phyloP scores from a whole-genome alignment of 768 basidiomycete genomes.

The Sporobolomyces roseus region DNA sequence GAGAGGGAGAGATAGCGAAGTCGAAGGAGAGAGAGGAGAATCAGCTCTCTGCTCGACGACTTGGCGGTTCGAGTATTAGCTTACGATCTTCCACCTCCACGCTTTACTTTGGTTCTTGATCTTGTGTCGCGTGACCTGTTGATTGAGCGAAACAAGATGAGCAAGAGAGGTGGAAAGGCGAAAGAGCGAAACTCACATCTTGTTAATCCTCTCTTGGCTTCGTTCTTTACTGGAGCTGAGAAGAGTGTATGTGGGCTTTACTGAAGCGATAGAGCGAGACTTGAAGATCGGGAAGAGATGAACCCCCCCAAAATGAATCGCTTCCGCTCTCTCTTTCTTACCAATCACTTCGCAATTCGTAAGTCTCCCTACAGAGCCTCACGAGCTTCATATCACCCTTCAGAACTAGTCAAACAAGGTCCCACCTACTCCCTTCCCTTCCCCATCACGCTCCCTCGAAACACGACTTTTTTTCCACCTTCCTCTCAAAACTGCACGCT shows the following conservation, averaged over 20 bases:
- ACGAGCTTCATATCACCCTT: background rate
- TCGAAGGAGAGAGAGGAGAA: background rate
- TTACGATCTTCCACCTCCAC: conserved; percentile 15
- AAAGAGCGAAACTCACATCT: no score
- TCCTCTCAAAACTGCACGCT: conserved; percentile 6
- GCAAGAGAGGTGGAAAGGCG: background rate
- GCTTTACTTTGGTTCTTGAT: conserved; percentile 4
- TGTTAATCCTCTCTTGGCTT: no score
- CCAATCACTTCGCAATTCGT: conserved; percentile 4
- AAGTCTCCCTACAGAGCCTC: background rate
- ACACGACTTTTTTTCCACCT: background rate
- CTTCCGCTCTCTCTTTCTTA: background rate
- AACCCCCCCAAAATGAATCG: no score
- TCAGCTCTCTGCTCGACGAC: no score
- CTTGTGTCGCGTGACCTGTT: no score
- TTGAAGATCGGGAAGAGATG: no score
- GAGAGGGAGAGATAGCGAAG: background rate
- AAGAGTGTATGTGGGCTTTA: no score
- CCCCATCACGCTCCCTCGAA: background rate
- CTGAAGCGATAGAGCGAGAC: no score
- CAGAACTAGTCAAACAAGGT: conserved; percentile 2
- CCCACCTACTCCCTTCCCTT: background rate
- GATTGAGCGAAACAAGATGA: no score
- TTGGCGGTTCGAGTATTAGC: background rate
- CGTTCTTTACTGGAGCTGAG: no score